Base-by-base conservation (phyloP, 2,329 filamentous ascomycete genomes). In the Cucurbitaria berberidis region DNA sequence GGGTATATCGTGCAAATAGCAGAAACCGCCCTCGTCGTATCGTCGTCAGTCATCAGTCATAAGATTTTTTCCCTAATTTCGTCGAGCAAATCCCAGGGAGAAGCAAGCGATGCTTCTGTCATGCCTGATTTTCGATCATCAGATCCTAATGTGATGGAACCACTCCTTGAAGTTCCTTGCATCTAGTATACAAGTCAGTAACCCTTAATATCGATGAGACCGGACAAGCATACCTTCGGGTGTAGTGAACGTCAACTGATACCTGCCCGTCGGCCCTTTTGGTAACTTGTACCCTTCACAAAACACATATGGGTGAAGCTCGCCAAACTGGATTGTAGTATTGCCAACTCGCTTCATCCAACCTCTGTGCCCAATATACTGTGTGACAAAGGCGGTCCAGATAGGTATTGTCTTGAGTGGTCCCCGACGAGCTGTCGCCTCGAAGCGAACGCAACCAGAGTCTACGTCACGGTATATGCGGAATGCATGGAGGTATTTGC, bases 351-450 rank as follows among this genome's bases (percentile, higher is more conserved):
- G 72, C 35, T 76, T 77, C 52, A 82, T 76, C 82, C 83, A 86
- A 29, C 72, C 73, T 5, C 70, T 76, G 45, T 77, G 73, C 24
- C 72, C 70, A 29, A 83, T 70, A 48, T 80, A 77, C 21, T 78
- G 70, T 1, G 70, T 72, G 16, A 75, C 72, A 38, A 75, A 75
- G 3, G 72, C 72, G 5, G 84, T 87, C 85, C 85, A 87, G 49
- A 87, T 81, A 0, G 85, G 84, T 2, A 82, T 81, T 18, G 78
- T 75, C 58, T 80, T 79, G 70, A 81, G 77, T 1, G 78, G 77
- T 1, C 84, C 84, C 22, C 79, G 74, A 24, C 79, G 76, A 29
- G 84, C 74, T 0, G 82, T 81, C n/a, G 82, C 82, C 63, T 86
- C 83, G 21, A 87, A 76, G 10, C 85, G 76, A 0, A 87, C 74